Base-by-base conservation (phyloP, 2,329 filamentous ascomycete species). In the Penicillium sclerotigenum region DNA sequence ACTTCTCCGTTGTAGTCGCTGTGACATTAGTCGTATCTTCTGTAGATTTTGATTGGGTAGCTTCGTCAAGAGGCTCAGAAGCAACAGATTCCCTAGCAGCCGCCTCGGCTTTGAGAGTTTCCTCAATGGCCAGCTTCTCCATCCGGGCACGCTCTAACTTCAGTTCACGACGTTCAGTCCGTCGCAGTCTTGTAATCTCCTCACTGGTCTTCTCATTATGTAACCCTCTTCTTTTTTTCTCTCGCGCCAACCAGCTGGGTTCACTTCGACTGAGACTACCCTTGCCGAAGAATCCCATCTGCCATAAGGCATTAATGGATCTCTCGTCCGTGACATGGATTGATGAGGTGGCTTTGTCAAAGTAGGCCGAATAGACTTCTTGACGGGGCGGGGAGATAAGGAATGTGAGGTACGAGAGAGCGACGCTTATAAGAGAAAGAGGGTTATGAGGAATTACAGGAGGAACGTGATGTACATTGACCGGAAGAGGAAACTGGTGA, bases 201-300 rank as follows among this genome's bases (percentile, higher is more conserved):
- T 97, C 93, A 64, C 88, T 92, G 41, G 94, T 94, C 61, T 85
- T 81, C 24, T 77, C 79, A 31, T 84, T 82, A 26, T 86, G 76
- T 16, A 86, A 74, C 11, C 89, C 89, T 57, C 81, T 81, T 48
- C 87, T 83, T 28, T 87, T 86, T 72, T 90, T 88, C 73, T 96
- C 91, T 60, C 89, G 82, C 61, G 89, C 89, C 48, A 96, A 74
- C 94, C 94, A 99, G 64, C 87, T 94, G 3, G 93, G 93, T 72
- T 99, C 93, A 79, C 92, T 97, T 66, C 95, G 86, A 77, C 92
- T 97, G 56, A 97, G 79, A 65, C 81, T 93, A 42, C 94, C 94
- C 74, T 97, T 97, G 46, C 95, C 95, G 74, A 93, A 99, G 75
- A 99, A 99, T 5, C 94, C 94, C 77, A 95, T 90, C 74, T 96